Evolutionary conservation across 768 basidiomycete species (phyloP), one percentile per base, ranked within the genome.

Genomic region (Saitozyma sp.): DNA sequence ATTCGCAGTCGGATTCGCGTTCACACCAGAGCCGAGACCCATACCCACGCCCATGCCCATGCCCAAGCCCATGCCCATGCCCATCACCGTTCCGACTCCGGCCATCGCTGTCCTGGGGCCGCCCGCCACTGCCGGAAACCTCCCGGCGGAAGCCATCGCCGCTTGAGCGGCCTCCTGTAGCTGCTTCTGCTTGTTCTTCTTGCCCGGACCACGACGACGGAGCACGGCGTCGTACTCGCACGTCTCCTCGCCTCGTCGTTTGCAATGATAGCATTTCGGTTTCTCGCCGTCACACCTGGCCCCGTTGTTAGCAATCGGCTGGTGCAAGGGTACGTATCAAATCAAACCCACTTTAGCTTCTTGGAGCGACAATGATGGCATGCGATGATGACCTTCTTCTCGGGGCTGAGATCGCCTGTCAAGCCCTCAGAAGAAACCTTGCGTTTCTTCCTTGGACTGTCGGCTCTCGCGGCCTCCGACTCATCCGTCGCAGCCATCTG

Each of bases 141-240:
- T 29, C 29, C 29, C 29, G 29, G 29, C 29, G 29, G 29, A 29
- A 29, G 29, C 29, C 29, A 29, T 29, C 5, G 29, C 29, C 29
- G 29, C 29, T 29, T 29, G 29, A 29, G 29, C 29, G 29, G 29
- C 29, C n/a, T 52, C 38, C 7, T 52, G 17, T 2, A 14, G 38
- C 38, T 29, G 51, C 37, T 60, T 64, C 54, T 69, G 59, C 54
- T 76, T 78, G 49, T 70, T 76, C 54, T 77, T 75, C 66, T 72
- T 77, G 16, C 79, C 79, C 14, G 77, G 78, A 14, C 79, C 79
- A 41, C 79, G 62, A 7, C 79, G 73, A 16, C 75, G 64, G 45
- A 80, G 64, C 9, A 69, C 60, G 0, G 66, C 59, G 61, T 80
- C 78, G 65, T 79, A 79, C 4, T 66, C 66, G 54, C 79, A 80